Base-by-base conservation (phyloP, 805 yeast species). In the Kodamaea restingae region DNA sequence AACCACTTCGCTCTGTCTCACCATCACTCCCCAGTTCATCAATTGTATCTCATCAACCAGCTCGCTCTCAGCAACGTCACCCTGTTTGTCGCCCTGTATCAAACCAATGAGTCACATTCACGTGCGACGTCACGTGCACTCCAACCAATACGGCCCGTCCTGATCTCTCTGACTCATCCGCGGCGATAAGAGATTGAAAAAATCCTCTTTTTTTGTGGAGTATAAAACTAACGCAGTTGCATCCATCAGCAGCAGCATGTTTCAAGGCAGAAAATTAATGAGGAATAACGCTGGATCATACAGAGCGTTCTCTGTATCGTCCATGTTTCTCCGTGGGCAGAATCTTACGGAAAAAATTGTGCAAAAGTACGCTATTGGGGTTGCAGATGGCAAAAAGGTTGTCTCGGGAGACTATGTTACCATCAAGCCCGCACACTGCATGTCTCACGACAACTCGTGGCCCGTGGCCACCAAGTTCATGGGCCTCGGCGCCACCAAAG, bases 391-490 rank as follows among this genome's bases (percentile, higher is more conserved):
- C 21, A 91, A 93, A 59, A 58, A 69, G 39, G 96, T 93, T 26
- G 80, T 71, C 52, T 73, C 87, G 34, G 98, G 98, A 10, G 99
- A 93, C 67, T 93, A 90, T 65, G 98, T 95, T 37, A 79, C 96
- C 2, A 91, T 93, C 57, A 76, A 71, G 54, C 99, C 99, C 3
- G 91, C 95, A 2, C 95, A 93, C 67, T 95, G 97, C 63, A 93
- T 93, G 99, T 88, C 98, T 11, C 99, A 93, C 62, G 99, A 93
- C 63, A 93, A 93, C 65, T 83, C 97, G 32, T 95, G 99, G 98
- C 99, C 99, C 1, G 97, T 93, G 12, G 98, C 98, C 1, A 73
- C 91, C 56, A 93, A 93, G 67, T 93, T 93, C 68, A 87, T 78
- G 81, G 95, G 95, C 4, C 73, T 93, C 26, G 98, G 98, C 1